Evolutionary conservation across 179 eudicot genomes (phyloP), one percentile per base, ranked within the genome.

Genomic region (Beta macrorhiza): DNA sequence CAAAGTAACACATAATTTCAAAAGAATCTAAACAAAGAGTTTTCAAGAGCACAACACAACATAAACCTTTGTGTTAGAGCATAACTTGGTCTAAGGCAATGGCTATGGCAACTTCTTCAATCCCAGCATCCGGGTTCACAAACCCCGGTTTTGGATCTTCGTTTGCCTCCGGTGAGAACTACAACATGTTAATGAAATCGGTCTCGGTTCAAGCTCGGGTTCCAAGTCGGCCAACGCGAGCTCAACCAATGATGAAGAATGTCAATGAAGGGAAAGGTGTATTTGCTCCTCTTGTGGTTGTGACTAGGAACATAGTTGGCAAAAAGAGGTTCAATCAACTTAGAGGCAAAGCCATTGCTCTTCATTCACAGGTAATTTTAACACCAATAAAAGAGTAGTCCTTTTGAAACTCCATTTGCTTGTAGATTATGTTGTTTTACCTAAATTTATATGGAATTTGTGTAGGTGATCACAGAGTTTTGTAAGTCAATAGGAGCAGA

Each of bases 401-500:
- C 25, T 13, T 11, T 68, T 37, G 13, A 5, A 42, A 45, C 1
- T 68, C 7, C 5, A 15, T 32, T 37, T 16, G 53, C 53, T 49
- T 22, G 69, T 65, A 65, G 5, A 4, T 25, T 13, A 3, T 16
- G 32, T 20, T n/a, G 37, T 63, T 65, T 65, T 52, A 53, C 22
- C 76, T 51, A 72, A 52, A 7, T 61, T 25, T 52, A 7, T 20
- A 25, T 20, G 58, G 20, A 57, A 20, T 20, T 64, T 59, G 82
- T 42, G 42, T 89, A 96, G 99, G 98, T 96, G 68, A 96, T 96
- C n/a, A 96, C 89, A 1, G 99, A 96, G 83, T 96, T 96, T 85
- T 96, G 98, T 91, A 96, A 96, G 83, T 87, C 99, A 20, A 93
- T 96, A 52, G 99, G 99, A 81, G 99, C 98, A 71, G 98, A 96